These are phyloP conservation scores for Brasenia schreberi DNA, from an alignment of 164 flowering plant species.

Conservation along the genomic window DNA sequence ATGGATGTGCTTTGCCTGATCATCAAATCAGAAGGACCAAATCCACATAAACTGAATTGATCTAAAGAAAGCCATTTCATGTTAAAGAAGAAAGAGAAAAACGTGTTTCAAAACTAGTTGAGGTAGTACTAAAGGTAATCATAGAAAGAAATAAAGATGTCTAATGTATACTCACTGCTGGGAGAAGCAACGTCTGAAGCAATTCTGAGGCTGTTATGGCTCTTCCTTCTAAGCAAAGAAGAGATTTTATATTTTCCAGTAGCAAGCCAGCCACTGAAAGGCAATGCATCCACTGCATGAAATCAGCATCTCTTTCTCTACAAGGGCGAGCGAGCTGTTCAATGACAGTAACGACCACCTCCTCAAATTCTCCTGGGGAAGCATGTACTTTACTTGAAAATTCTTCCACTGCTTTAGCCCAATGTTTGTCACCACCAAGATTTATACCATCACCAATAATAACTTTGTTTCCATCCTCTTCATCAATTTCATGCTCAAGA, in stretches of 20 bases:
- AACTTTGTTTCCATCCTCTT: conserved; percentile 42
- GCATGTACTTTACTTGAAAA: conserved; percentile 5
- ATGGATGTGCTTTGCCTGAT: conserved; percentile 84
- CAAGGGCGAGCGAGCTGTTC: conserved; percentile 88
- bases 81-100: neutral
- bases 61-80: neutral
- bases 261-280: conserved; percentile 70
- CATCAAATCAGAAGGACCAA: neutral
- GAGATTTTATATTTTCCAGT: conserved; percentile 55
- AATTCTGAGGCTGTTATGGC: conserved; percentile 51
- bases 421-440: conserved; percentile 87
- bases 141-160: neutral
- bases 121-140: neutral
- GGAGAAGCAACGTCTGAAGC: conserved; percentile 67
- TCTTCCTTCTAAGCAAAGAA: conserved; percentile 34
- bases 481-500: conserved; percentile 74
- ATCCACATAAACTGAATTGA: neutral
- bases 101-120: neutral
- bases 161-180: conserved; percentile 44
- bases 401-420: conserved; percentile 77
- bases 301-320: conserved; percentile 87
- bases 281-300: conserved; percentile 92
- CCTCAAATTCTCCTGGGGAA: conserved; percentile 76
- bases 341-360: conserved; percentile 42
- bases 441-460: conserved; percentile 87